Evolutionary conservation across 2,329 filamentous ascomycete genomes (phyloP), one percentile per base, ranked within the genome.

Genomic region (Xylaria sp.): DNA sequence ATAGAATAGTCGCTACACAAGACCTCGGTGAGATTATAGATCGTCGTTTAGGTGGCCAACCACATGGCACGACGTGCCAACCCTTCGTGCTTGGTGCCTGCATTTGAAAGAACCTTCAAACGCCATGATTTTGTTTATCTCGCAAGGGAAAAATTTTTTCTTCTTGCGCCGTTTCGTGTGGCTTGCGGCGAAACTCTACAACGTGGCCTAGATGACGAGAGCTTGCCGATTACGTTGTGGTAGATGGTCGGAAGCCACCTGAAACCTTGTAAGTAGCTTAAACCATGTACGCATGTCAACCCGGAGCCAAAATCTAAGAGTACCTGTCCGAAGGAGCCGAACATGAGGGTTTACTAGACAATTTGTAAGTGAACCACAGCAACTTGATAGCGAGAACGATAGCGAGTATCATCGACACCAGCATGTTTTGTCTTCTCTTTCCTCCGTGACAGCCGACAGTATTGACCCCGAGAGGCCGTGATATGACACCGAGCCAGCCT

Each of bases 81-180:
- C 49, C 44, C 38, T 51, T 59, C 25, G 31, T 27, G 31, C 51
- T 44, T 52, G 49, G 60, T 62, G 55, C 60, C 55, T 62, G 60
- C 60, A 59, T 62, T 38, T 51, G 35, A 58, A 23, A 49, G 2
- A 52, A 40, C 49, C 44, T 17, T 59, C 13, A 43, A 23, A 35
- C 29, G 9, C 21, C 25, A 23, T 62, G n/a, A n/a, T n/a, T n/a
- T n/a, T n/a, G n/a, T n/a, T n/a, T n/a, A n/a, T n/a, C n/a, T n/a
- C n/a, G n/a, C 41, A 37, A 35, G 19, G 31, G 17, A 46, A 51
- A 19, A 38, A 21, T 46, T 49, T 40, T 44, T 41, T 40, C 27
- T 38, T 9, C 37, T 33, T 29, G 5, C 35, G 41, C 60, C 56
- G 35, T 56, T 60, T 23, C 4, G n/a, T 41, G 55, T 63, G 56